Evolutionary conservation across 352 stramenopile species (phyloP).

Genomic region (Phytophthora ohioensis): DNA sequence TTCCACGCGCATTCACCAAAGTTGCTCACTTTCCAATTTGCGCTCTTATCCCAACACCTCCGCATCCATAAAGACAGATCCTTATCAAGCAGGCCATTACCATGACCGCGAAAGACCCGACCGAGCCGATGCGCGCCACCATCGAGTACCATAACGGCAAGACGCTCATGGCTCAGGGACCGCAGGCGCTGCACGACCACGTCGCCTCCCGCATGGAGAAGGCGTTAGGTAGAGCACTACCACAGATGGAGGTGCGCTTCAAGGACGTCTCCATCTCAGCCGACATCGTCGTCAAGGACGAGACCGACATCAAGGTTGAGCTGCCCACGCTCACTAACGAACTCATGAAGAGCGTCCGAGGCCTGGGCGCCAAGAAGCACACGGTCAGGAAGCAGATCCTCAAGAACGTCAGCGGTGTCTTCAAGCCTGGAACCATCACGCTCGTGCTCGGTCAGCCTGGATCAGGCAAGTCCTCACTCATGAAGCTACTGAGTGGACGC

Average conservation of each 20-base stretch:
- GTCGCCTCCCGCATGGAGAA: constrained; percentile 30
- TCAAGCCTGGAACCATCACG: constrained; percentile 56
- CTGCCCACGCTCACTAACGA: constrained; percentile 35
- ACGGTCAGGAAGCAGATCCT: constrained; percentile 50
- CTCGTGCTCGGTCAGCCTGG: constrained; percentile 58
- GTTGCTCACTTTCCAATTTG: not conserved
- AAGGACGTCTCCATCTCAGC: constrained; percentile 37
- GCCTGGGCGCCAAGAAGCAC: constrained; percentile 39
- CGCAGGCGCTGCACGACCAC: constrained; percentile 41
- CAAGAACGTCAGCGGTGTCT: constrained; percentile 45
- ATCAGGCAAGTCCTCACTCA: constrained; percentile 60
- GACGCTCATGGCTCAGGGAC: constrained; percentile 43
- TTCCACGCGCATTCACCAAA: not conserved
- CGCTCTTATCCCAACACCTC: not conserved
- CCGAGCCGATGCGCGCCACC: not conserved
- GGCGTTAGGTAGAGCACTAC: constrained; percentile 32
- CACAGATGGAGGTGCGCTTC: constrained; percentile 59
- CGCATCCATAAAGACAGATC: not conserved
- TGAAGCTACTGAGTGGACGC: constrained; percentile 57
- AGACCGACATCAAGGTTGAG: constrained; percentile 26
- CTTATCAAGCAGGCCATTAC: no score
- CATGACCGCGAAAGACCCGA: not conserved
- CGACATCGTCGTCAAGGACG: constrained; percentile 37
- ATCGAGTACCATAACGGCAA: constrained; percentile 43
- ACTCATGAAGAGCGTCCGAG: constrained; percentile 28